Conservation (phyloP, 331 rosid genomes). For the Pyrus hybrid region DNA sequence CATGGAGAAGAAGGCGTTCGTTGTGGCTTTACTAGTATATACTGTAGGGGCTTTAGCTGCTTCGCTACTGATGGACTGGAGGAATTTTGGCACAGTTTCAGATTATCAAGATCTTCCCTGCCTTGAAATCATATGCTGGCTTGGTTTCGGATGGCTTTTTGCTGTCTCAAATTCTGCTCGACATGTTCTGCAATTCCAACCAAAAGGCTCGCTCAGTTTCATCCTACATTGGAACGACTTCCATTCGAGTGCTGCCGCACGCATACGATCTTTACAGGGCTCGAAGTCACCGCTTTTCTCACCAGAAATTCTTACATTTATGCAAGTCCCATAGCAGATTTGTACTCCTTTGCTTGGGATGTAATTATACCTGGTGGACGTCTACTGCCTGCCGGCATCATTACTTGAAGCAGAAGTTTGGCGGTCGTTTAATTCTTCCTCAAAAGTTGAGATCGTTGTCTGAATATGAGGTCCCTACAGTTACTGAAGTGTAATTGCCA, state of each 20-base stretch:
- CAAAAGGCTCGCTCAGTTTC: constrained; percentile 21
- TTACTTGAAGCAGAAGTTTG: constrained; percentile 56
- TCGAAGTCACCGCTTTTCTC: background rate
- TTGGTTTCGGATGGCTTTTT: constrained; percentile 42
- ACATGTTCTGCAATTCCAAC: constrained; percentile 26
- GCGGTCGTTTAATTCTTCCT: constrained; percentile 38
- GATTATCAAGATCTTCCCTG: background rate
- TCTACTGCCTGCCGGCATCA: constrained; percentile 26
- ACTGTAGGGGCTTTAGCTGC: constrained; percentile 23
- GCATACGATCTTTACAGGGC: constrained; percentile 46
- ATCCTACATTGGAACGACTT: constrained; percentile 43
- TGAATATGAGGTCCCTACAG: constrained; percentile 22
- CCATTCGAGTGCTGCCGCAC: constrained; percentile 38
- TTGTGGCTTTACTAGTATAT: constrained; percentile 27
- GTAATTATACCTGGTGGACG: constrained; percentile 29
- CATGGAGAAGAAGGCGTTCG: constrained; percentile 27
- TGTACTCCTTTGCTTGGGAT: constrained; percentile 47
- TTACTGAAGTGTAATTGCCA: background rate
- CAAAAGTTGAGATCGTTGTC: constrained; percentile 16
- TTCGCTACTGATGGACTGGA: constrained; percentile 16
- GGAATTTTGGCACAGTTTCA: too few relatives aligned
- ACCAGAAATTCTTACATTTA: constrained; percentile 13
- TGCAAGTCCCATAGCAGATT: constrained; percentile 31
- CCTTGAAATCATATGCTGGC: constrained; percentile 38
- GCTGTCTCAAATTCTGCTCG: constrained; percentile 43